These are phyloP conservation scores for Termitomyces sp. DNA, from an alignment of 768 basidiomycete genomes.

Conservation along the genomic window DNA sequence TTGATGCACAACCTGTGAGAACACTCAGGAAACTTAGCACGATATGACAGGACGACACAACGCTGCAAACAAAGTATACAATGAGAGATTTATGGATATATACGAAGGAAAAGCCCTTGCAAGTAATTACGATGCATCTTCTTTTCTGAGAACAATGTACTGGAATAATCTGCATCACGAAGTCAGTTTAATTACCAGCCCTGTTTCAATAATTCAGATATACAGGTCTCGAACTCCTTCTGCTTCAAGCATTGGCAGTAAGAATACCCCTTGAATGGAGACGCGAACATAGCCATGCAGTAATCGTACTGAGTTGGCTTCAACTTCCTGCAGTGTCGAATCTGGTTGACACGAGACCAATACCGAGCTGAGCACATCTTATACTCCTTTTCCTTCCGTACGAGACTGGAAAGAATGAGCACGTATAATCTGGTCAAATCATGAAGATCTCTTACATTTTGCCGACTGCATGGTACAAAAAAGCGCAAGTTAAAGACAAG, in stretches of 20 bases:
- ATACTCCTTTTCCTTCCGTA: not conserved
- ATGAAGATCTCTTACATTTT: not conserved
- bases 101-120: not conserved
- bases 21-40: too few species aligned
- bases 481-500: not conserved
- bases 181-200: too few species aligned
- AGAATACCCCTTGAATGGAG: not conserved
- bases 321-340: not conserved
- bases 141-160: too few species aligned
- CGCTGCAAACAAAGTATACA: not conserved
- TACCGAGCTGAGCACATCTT: not conserved
- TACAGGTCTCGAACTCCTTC: not conserved
- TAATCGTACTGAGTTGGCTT: not conserved
- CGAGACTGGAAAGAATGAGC: not conserved
- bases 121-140: not conserved
- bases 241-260: not conserved
- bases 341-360: not conserved
- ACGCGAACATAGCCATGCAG: not conserved
- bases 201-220: not conserved
- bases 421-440: not conserved
- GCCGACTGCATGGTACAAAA: not conserved
- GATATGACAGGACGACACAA: not conserved
- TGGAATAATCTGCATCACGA: too few species aligned
- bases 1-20: too few species aligned
- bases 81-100: not conserved